A percentile compares a stretch with the other conserved stretches of the same genome.
phyloP scores from a whole-genome alignment of 2,329 filamentous ascomycete genomes.

The Metarhizium guizhouense region DNA sequence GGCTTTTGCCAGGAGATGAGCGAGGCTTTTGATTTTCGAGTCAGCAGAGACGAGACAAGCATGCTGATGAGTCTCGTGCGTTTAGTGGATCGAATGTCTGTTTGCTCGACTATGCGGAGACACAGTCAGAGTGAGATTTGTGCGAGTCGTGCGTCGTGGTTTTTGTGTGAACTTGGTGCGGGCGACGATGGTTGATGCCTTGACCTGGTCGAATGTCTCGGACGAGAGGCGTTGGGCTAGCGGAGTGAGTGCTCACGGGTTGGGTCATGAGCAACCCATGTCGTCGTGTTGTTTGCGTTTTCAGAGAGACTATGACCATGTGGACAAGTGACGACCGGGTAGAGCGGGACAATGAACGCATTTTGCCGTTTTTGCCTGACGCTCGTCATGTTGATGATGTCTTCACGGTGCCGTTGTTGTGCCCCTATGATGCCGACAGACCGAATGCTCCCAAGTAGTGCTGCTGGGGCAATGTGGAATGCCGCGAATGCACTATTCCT shows the following conservation, averaged over 20 bases:
- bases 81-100: background rate
- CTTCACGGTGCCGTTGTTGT: background rate
- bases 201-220: background rate
- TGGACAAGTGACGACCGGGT: background rate
- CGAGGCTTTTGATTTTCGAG: background rate
- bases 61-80: slow-evolving; percentile 1
- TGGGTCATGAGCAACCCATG: background rate
- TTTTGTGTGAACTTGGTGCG: background rate
- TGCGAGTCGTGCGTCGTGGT: background rate
- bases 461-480: background rate
- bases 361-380: background rate
- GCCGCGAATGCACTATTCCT: background rate
- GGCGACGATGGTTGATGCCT: background rate
- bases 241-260: background rate
- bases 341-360: background rate
- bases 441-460: background rate
- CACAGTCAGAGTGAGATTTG: background rate
- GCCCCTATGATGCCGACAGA: background rate
- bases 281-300: background rate
- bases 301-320: background rate
- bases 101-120: background rate
- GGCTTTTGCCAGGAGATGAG: background rate
- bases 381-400: background rate
- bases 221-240: background rate
- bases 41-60: slow-evolving; percentile 5